These are phyloP conservation scores for Phylloporus sp. DNA, from an alignment of 768 basidiomycete genomes.

Conservation along the genomic window DNA sequence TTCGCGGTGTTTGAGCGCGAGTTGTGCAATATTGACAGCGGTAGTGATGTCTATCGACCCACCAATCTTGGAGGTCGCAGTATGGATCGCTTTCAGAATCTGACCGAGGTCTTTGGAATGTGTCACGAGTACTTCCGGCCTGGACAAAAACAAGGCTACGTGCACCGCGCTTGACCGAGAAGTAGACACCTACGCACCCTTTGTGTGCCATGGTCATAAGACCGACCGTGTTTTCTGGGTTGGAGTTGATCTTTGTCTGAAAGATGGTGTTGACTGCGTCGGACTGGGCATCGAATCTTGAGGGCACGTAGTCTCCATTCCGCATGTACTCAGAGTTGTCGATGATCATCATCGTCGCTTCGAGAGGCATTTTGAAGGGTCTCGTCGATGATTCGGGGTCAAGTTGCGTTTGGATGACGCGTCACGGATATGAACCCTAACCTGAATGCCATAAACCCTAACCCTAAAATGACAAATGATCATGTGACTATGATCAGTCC, in stretches of 20 bases:
- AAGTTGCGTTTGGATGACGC: conserved; percentile 25
- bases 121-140: conserved; percentile 94
- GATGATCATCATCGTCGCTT: conserved; percentile 96
- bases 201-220: conserved; percentile 99
- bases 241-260: conserved; percentile 89
- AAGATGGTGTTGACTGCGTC: conserved; percentile 91
- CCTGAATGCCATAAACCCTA: not conserved
- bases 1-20: conserved; percentile 95
- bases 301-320: conserved; percentile 87
- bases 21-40: conserved; percentile 88
- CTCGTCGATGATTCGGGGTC: conserved; percentile 10
- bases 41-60: conserved; percentile 86
- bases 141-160: conserved; percentile 29
- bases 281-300: conserved; percentile 84
- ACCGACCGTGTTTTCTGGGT: conserved; percentile 97
- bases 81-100: conserved; percentile 76
- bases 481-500: not conserved
- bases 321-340: conserved; percentile 99
- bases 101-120: conserved; percentile 95
- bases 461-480: not conserved
- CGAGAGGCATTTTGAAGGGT: conserved; percentile 74
- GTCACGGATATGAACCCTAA: conserved; percentile 22
- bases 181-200: conserved; percentile 51
- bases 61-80: conserved; percentile 65
- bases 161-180: not conserved